Evolutionary conservation across 768 basidiomycete species (phyloP).

Genomic region (Collybiopsis confluens): DNA sequence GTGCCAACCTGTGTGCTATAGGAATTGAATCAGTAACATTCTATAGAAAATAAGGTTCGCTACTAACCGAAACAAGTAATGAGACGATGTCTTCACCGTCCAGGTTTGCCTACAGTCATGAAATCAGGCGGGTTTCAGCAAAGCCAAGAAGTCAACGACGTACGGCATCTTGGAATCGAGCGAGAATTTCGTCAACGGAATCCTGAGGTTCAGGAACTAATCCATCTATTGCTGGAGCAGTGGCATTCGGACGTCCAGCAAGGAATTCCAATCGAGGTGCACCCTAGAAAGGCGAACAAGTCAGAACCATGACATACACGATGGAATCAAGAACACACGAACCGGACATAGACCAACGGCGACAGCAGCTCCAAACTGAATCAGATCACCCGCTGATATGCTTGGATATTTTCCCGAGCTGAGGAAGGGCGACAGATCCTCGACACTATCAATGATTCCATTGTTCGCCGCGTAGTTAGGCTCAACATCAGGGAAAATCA

Average conservation of each 20-base stretch:
- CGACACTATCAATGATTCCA: slow-evolving; percentile 15
- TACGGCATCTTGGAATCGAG: slow-evolving; percentile 26
- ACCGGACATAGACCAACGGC: slow-evolving; percentile 32
- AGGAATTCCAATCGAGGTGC: slow-evolving; percentile 34
- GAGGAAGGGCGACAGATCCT: slow-evolving; percentile 9
- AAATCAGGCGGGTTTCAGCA: neutral
- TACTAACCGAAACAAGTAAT: slow-evolving; percentile 25
- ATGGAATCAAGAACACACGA: slow-evolving; percentile 11
- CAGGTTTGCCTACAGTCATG: slow-evolving; percentile 18
- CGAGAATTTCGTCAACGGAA: slow-evolving; percentile 20
- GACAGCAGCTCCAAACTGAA: slow-evolving; percentile 31
- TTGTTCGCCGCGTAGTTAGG: slow-evolving; percentile 13
- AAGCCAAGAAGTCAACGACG: neutral
- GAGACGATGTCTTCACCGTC: slow-evolving; percentile 28
- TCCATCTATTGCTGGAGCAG: slow-evolving; percentile 21
- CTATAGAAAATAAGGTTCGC: neutral
- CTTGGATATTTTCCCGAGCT: neutral
- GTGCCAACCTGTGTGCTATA: neutral
- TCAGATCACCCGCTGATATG: slow-evolving; percentile 6
- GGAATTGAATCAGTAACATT: too few species aligned
- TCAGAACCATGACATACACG: neutral
- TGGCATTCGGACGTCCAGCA: slow-evolving; percentile 27
- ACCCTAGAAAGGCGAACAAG: slow-evolving; percentile 8
- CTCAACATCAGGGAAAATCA: slow-evolving; percentile 22
- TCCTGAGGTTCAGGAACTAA: slow-evolving; percentile 33